These are phyloP conservation scores for Crithidia expoeki DNA, from an alignment of 208 protist species.

Conservation along the genomic window DNA sequence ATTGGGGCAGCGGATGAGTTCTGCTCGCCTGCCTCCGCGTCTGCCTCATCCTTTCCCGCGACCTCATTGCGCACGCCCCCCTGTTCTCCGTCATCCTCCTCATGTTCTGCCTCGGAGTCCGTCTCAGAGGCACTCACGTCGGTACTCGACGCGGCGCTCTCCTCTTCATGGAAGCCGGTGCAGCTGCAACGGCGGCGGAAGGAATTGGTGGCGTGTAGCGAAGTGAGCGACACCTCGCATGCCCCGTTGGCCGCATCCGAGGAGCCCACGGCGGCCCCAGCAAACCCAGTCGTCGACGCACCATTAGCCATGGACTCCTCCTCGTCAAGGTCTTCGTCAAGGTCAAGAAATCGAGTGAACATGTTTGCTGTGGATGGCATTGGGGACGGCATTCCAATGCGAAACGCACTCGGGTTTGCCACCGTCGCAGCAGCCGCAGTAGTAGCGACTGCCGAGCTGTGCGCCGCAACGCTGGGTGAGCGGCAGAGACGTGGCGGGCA, in stretches of 20 bases:
- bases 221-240: slow-evolving; percentile 13
- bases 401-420: slow-evolving; percentile 1
- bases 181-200: slow-evolving; percentile 9
- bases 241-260: slow-evolving; percentile 6
- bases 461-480: slow-evolving; percentile 6
- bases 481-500: slow-evolving; percentile 8
- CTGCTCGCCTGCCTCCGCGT: neutral
- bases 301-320: slow-evolving; percentile 20
- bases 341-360: slow-evolving; percentile 51
- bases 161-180: slow-evolving; percentile 20
- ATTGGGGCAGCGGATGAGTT: neutral
- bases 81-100: slow-evolving; percentile 12
- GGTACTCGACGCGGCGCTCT: slow-evolving; percentile 58
- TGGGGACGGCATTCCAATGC: slow-evolving; percentile 58
- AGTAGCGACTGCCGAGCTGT: neutral
- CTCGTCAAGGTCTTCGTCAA: slow-evolving; percentile 40
- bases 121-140: slow-evolving; percentile 57
- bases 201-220: neutral
- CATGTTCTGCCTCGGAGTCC: slow-evolving; percentile 37
- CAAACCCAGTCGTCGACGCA: slow-evolving; percentile 5
- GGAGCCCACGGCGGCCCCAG: neutral
- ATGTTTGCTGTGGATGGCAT: slow-evolving; percentile 71
- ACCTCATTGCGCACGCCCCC: neutral
- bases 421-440: neutral
- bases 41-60: neutral